Conservation (phyloP, 352 stramenopile genomes). For the Blastocystis sp. region DNA sequence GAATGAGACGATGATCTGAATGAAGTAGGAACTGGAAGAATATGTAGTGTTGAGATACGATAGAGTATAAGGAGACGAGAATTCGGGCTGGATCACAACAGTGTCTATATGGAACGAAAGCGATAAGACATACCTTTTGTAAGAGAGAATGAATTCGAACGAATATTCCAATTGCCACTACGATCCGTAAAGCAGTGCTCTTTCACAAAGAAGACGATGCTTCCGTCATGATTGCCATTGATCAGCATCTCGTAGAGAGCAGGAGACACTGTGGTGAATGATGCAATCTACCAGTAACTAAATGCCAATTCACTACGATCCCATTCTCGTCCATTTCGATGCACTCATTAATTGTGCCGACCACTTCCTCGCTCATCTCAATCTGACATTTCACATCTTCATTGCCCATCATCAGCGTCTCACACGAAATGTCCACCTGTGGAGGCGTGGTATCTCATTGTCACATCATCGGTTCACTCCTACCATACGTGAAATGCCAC, state of each 20-base stretch:
- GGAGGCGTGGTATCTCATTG: background rate
- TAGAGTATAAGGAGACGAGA: background rate
- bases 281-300: background rate
- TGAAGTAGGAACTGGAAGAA: background rate
- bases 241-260: background rate
- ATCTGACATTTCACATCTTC: background rate
- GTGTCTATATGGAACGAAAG: background rate
- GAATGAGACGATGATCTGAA: background rate
- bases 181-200: background rate
- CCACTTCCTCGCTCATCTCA: background rate
- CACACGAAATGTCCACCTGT: background rate
- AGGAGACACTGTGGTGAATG: background rate
- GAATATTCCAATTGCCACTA: slow-evolving; percentile 22
- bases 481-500: slow-evolving; percentile 1
- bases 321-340: background rate
- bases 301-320: background rate
- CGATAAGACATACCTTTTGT: background rate
- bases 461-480: background rate
- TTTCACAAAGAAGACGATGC: background rate
- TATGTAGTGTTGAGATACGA: background rate
- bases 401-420: background rate
- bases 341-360: background rate
- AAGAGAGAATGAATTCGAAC: background rate
- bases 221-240: background rate
- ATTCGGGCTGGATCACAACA: background rate